Conservation (phyloP, 805 yeast genomes). For the Suhomyces sp. region DNA sequence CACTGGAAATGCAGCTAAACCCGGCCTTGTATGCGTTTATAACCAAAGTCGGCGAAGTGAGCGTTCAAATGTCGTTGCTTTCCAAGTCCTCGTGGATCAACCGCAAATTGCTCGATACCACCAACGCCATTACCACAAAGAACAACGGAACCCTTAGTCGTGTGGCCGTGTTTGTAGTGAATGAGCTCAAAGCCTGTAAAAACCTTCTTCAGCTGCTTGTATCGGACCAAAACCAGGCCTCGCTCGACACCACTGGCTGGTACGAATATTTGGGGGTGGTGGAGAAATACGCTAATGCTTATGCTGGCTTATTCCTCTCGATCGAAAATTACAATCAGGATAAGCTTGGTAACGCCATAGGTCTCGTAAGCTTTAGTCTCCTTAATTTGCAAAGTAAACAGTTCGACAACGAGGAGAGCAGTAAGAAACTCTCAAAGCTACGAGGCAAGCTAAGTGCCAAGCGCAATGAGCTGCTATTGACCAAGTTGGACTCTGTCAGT, state of each 20-base stretch:
- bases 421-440: slow-evolving; percentile 17
- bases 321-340: slow-evolving; percentile 45
- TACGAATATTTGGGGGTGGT: slow-evolving; percentile 27
- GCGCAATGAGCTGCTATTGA: slow-evolving; percentile 30
- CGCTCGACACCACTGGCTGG: slow-evolving; percentile 22
- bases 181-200: slow-evolving; percentile 24
- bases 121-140: slow-evolving; percentile 12
- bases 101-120: slow-evolving; percentile 15
- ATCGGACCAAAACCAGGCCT: too few species aligned
- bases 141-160: slow-evolving; percentile 43
- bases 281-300: slow-evolving; percentile 37
- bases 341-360: slow-evolving; percentile 46
- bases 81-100: slow-evolving; percentile 39
- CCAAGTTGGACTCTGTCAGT: slow-evolving; percentile 32
- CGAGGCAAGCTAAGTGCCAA: slow-evolving; percentile 25
- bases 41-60: slow-evolving; percentile 24
- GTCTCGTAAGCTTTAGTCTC: slow-evolving; percentile 38
- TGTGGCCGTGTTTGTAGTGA: slow-evolving; percentile 40
- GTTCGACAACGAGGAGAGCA: slow-evolving; percentile 8
- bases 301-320: slow-evolving; percentile 43
- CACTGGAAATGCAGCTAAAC: neutral
- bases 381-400: slow-evolving; percentile 35
- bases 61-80: slow-evolving; percentile 38
- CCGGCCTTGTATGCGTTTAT: slow-evolving; percentile 14
- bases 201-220: neutral